Evolutionary conservation across 2,329 filamentous ascomycete species (phyloP).

Genomic region (Hypoxylon rubiginosum): DNA sequence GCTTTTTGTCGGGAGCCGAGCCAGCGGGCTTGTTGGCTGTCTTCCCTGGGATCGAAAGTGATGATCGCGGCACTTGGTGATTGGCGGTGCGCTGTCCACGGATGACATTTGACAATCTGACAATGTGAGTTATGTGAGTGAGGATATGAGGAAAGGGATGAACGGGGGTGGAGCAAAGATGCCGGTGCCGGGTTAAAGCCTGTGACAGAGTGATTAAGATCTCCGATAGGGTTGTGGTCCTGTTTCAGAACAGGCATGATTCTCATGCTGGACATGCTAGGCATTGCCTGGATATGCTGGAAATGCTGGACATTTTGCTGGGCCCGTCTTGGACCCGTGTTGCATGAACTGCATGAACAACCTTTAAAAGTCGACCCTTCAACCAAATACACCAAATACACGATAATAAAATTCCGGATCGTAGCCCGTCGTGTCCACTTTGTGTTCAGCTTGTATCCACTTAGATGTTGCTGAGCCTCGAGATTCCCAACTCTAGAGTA

Average conservation of each 20-base stretch:
- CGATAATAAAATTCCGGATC: conserved; percentile 28
- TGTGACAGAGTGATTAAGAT: conserved; percentile 41
- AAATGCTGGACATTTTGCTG: conserved; percentile 24
- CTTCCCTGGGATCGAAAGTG: conserved; percentile 25
- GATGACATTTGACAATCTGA: conserved; percentile 18
- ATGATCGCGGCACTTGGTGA: conserved; percentile 47
- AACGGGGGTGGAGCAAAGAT: conserved; percentile 31
- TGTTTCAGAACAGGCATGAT: conserved; percentile 49
- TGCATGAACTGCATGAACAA: conserved; percentile 29
- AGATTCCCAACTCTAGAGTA: conserved; percentile 4
- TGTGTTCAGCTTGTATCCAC: conserved; percentile 12
- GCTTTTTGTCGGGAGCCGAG: conserved; percentile 28
- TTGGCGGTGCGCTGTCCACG: conserved; percentile 39
- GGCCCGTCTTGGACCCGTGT: conserved; percentile 19
- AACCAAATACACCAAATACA: background rate
- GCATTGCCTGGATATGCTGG: too few species aligned
- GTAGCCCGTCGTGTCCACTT: conserved; percentile 3
- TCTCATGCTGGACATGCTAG: conserved; percentile 37
- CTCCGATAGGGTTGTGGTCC: conserved; percentile 44
- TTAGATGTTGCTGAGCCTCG: conserved; percentile 33
- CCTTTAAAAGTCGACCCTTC: conserved; percentile 32
- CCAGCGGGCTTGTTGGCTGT: conserved; percentile 21
- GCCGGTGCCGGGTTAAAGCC: conserved; percentile 44
- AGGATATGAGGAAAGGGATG: conserved; percentile 39
- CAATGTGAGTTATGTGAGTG: background rate